phyloP scores from a whole-genome alignment of 495 filamentous ascomycete species.

The Talaromyces liani region DNA sequence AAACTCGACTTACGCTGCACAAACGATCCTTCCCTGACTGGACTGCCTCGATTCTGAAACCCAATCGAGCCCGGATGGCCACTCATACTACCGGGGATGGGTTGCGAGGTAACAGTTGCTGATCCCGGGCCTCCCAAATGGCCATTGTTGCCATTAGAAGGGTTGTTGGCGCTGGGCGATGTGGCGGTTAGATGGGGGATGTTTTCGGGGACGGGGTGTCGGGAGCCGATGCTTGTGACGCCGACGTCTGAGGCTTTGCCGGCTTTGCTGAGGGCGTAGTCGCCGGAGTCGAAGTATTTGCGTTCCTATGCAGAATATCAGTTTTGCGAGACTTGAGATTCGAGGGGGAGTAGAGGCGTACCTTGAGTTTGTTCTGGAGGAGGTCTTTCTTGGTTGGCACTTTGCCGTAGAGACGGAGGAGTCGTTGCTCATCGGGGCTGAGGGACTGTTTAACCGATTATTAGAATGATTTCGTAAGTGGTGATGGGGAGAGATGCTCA shows the following conservation, averaged over 20 bases:
- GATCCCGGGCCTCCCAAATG: constrained; percentile 23
- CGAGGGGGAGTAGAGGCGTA: constrained; percentile 17
- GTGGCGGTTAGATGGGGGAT: constrained; percentile 86
- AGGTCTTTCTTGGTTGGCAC: constrained; percentile 92
- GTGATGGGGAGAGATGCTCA: constrained; percentile 44
- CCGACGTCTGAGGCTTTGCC: constrained; percentile 94
- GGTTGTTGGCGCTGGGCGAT: constrained; percentile 50
- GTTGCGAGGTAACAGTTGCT: constrained; percentile 12
- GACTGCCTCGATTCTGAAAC: constrained; percentile 65
- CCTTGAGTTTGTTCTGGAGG: constrained; percentile 93
- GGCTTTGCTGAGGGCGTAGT: constrained; percentile 97
- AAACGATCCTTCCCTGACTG: constrained; percentile 80
- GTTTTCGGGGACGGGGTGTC: constrained; percentile 90
- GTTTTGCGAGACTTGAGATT: neutral
- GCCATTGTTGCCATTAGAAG: constrained; percentile 30
- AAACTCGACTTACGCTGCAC: constrained; percentile 46
- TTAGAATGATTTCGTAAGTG: neutral
- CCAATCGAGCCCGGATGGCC: constrained; percentile 39
- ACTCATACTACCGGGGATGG: constrained; percentile 40
- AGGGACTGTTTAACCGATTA: constrained; percentile 51
- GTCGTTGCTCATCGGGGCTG: constrained; percentile 85
- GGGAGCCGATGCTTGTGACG: constrained; percentile 84
- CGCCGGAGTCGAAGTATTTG: constrained; percentile 98
- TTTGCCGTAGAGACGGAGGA: constrained; percentile 95
- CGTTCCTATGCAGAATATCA: constrained; percentile 54